Conservation (phyloP, 2,329 filamentous ascomycete species). For the Lojkania enalia region DNA sequence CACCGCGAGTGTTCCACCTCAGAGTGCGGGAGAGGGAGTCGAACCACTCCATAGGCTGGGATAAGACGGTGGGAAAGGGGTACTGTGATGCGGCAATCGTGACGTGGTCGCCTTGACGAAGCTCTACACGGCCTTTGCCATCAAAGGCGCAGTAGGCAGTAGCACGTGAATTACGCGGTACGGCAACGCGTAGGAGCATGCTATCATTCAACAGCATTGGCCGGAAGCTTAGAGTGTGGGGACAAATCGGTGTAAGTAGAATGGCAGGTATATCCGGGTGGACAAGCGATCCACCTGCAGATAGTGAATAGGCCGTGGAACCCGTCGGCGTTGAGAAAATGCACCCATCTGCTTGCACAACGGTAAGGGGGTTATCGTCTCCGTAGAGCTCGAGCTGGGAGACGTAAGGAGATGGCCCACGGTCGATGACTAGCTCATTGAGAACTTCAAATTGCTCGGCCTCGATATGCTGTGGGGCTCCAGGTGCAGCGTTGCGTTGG, state of each 20-base stretch:
- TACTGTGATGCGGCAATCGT: constrained; percentile 96
- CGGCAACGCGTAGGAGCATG: constrained; percentile 84
- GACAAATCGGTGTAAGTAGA: constrained; percentile 94
- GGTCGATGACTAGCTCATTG: constrained; percentile 97
- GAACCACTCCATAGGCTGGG: constrained; percentile 92
- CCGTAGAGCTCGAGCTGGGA: constrained; percentile 96
- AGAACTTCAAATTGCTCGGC: constrained; percentile 97
- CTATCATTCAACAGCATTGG: constrained; percentile 98
- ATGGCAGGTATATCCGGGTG: constrained; percentile 97
- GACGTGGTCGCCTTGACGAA: constrained; percentile 91
- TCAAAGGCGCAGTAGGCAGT: constrained; percentile 98
- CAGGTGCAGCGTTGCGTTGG: constrained; percentile 45
- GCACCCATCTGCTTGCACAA: constrained; percentile 94
- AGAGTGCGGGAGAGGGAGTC: constrained; percentile 90
- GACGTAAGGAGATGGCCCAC: constrained; percentile 93
- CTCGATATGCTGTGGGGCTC: constrained; percentile 71
- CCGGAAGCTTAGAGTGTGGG: constrained; percentile 93
- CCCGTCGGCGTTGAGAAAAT: constrained; percentile 97
- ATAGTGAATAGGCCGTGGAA: constrained; percentile 89
- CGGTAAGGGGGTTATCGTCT: constrained; percentile 90
- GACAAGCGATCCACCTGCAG: constrained; percentile 90
- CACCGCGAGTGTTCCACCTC: constrained; percentile 91
- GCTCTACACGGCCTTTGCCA: constrained; percentile 91
- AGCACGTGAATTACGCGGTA: constrained; percentile 82
- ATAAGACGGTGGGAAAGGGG: constrained; percentile 93